These are phyloP conservation scores for Hortaea werneckii DNA, from an alignment of 2,329 filamentous ascomycete genomes.

Conservation along the genomic window DNA sequence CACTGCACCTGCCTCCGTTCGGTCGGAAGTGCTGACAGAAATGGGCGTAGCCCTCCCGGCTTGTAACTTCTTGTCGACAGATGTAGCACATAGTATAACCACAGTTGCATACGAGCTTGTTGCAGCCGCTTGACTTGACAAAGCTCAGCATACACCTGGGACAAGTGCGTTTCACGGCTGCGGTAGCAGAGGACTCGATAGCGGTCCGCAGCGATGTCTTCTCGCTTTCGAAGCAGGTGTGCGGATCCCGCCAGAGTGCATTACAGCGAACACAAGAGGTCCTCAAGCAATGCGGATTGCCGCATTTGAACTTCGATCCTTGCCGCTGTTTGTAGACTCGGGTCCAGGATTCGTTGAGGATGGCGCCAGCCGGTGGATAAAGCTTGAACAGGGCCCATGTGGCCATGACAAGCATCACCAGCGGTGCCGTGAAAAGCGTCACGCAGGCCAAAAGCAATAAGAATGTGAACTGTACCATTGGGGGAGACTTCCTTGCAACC, in stretches of 20 bases:
- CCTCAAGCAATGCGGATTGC: constrained; percentile 55
- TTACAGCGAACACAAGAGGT: constrained; percentile 72
- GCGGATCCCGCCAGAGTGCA: constrained; percentile 77
- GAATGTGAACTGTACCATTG: constrained; percentile 40
- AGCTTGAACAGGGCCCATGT: constrained; percentile 8
- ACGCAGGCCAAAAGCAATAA: constrained; percentile 19
- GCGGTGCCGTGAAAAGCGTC: constrained; percentile 32
- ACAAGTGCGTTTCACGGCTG: constrained; percentile 90
- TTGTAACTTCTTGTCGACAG: constrained; percentile 53
- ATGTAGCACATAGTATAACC: constrained; percentile 98
- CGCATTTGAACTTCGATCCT: constrained; percentile 69
- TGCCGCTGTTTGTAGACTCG: constrained; percentile 61
- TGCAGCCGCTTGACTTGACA: constrained; percentile 88
- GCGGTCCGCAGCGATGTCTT: constrained; percentile 74
- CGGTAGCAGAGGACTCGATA: constrained; percentile 85
- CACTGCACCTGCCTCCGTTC: constrained; percentile 61
- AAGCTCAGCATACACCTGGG: constrained; percentile 85
- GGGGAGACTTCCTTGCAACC: constrained; percentile 20
- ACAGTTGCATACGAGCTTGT: constrained; percentile 91
- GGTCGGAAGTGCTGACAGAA: constrained; percentile 94
- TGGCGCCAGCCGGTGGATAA: constrained; percentile 5
- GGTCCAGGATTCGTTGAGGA: constrained; percentile 34
- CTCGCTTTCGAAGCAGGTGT: constrained; percentile 79
- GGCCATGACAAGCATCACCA: constrained; percentile 42
- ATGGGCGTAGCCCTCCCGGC: constrained; percentile 72